phyloP scores from a whole-genome alignment of 176 grass and related monocot species.

The Chrysopogon serrulatus region DNA sequence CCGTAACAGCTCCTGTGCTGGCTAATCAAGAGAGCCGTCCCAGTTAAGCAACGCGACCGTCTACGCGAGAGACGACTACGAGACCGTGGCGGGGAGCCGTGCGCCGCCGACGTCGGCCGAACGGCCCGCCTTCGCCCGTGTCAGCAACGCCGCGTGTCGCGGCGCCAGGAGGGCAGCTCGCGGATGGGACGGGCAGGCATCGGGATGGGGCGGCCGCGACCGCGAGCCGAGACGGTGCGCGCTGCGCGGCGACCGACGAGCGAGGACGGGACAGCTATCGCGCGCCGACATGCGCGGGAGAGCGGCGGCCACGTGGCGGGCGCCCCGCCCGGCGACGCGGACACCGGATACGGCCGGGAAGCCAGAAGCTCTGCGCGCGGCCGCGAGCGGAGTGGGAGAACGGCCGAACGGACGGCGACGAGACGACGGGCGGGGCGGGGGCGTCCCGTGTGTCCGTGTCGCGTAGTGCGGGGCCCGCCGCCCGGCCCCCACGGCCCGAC shows the following conservation, averaged over 20 bases:
- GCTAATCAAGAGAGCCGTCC: background rate
- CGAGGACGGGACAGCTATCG: background rate
- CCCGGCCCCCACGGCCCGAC: background rate
- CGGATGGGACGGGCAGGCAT: background rate
- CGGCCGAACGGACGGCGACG: background rate
- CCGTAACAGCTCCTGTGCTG: background rate
- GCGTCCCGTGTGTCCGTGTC: background rate
- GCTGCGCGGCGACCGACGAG: background rate
- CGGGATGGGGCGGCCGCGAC: background rate
- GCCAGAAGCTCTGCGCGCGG: background rate
- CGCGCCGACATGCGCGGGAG: slow-evolving; percentile 12
- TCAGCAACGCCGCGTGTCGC: slow-evolving; percentile 1
- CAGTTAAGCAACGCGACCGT: background rate
- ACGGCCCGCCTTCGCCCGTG: background rate
- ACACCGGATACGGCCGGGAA: background rate
- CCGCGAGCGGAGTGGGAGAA: background rate
- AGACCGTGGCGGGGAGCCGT: background rate
- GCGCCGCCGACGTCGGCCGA: background rate
- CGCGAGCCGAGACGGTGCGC: background rate
- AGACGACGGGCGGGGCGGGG: background rate
- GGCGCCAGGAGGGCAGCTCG: background rate
- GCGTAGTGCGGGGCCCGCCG: background rate
- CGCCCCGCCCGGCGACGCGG: background rate
- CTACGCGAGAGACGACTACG: no score
- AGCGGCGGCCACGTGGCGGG: slow-evolving; percentile 21